Evolutionary conservation across 805 yeast genomes (phyloP).

Genomic region (Zygosaccharomyces bailii): DNA sequence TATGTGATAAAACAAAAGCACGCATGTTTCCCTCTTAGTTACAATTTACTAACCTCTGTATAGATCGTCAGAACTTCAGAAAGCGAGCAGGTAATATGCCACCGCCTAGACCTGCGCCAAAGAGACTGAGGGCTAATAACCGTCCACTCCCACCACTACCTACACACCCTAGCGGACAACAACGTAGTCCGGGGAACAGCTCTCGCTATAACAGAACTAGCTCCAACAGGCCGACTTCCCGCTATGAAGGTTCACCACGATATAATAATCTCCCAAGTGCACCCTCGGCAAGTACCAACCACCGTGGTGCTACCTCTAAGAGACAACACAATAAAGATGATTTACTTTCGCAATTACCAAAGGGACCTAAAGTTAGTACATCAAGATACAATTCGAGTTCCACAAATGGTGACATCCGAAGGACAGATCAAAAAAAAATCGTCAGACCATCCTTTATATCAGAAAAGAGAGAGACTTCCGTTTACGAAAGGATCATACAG

Average conservation of each 20-base stretch:
- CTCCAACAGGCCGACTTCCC: conserved; percentile 12
- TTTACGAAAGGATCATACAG: conserved; percentile 71
- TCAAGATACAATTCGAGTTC: conserved; percentile 14
- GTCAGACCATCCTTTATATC: conserved; percentile 12
- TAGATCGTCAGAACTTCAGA: conserved; percentile 17
- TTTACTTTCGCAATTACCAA: conserved; percentile 25
- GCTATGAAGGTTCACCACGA: conserved; percentile 22
- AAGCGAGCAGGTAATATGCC: conserved; percentile 20
- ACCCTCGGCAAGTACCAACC: not conserved
- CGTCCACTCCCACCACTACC: conserved; percentile 15
- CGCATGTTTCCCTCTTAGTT: not conserved
- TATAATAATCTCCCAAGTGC: conserved; percentile 10
- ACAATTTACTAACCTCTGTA: conserved; percentile 10
- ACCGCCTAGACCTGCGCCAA: conserved; percentile 19
- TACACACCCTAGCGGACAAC: conserved; percentile 8
- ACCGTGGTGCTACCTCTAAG: not conserved
- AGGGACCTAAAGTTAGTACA: conserved; percentile 24
- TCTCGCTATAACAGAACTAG: conserved; percentile 11
- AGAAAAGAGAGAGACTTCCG: conserved; percentile 23
- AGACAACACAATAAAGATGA: conserved; percentile 11
- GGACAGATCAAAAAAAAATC: conserved; percentile 4
- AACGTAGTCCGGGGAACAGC: conserved; percentile 6
- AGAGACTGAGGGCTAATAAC: conserved; percentile 18
- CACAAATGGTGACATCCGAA: conserved; percentile 10
- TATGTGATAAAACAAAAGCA: conserved; percentile 7